These are phyloP conservation scores for Draba incana DNA, from an alignment of 345 rosid species.

Conservation along the genomic window DNA sequence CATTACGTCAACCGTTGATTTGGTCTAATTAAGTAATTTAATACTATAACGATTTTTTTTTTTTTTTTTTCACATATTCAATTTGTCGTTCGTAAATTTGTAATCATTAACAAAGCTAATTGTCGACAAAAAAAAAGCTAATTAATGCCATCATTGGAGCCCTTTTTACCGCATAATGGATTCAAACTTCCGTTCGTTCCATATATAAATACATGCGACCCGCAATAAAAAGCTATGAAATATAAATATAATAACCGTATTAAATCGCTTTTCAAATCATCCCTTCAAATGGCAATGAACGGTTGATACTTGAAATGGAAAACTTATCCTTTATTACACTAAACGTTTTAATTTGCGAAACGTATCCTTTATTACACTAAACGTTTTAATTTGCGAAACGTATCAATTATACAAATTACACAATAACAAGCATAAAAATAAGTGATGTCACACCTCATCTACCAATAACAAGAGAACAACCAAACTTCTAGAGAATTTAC, in stretches of 20 bases:
- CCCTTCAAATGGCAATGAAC: constrained; percentile 4
- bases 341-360: constrained; percentile 4
- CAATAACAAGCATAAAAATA: constrained; percentile 14
- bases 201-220: background rate
- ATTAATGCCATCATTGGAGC: constrained; percentile 18
- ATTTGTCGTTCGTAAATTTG: too few species aligned
- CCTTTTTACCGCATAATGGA: constrained; percentile 16
- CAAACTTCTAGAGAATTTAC: constrained; percentile 20
- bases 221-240: constrained; percentile 11
- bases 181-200: background rate
- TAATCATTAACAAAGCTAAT: too few species aligned
- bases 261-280: background rate
- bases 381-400: constrained; percentile 9
- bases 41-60: background rate
- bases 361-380: too few species aligned
- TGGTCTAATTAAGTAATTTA: constrained; percentile 15
- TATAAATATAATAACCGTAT: constrained; percentile 4
- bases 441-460: constrained; percentile 4
- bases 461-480: constrained; percentile 15
- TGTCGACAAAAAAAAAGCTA: too few species aligned
- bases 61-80: too few species aligned
- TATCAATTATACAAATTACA: constrained; percentile 13
- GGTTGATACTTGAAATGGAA: constrained; percentile 18
- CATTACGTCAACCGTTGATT: constrained; percentile 28
- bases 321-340: background rate